These are phyloP conservation scores for Aaosphaeria arxii DNA, from an alignment of 2,329 filamentous ascomycete genomes.

Conservation along the genomic window DNA sequence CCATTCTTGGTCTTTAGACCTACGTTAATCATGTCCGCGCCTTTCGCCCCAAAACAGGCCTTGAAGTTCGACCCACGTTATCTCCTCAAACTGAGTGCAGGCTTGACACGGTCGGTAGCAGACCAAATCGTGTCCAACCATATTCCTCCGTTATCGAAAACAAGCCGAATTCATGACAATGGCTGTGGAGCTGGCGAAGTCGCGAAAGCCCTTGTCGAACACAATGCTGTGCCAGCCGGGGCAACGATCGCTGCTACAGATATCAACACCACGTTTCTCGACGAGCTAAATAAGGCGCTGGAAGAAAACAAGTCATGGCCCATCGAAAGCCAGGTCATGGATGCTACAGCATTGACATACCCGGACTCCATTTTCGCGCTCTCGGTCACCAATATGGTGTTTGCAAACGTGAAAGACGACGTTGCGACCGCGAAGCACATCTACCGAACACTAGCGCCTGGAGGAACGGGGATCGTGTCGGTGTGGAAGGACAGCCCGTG, in stretches of 20 bases:
- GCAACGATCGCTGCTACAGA: constrained; percentile 5
- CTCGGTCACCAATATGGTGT: constrained; percentile 29
- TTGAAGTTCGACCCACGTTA: no score
- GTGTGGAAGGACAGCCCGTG: constrained; percentile 5
- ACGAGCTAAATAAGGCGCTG: background rate
- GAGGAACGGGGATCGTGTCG: constrained; percentile 27
- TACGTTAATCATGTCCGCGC: no score
- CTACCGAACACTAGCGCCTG: constrained; percentile 23
- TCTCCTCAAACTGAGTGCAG: no score
- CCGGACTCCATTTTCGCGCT: constrained; percentile 25
- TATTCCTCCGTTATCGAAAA: constrained; percentile 20
- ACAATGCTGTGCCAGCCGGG: background rate
- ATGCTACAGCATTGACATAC: background rate
- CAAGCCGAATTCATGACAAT: constrained; percentile 1
- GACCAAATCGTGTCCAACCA: no score
- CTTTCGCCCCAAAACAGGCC: no score
- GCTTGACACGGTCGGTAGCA: no score
- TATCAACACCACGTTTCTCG: constrained; percentile 3
- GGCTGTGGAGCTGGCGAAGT: constrained; percentile 2
- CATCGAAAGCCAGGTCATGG: background rate
- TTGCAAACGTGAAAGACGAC: constrained; percentile 23
- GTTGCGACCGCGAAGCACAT: constrained; percentile 23
- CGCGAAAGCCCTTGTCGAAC: background rate
- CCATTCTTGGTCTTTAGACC: no score
- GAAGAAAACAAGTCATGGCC: background rate